Conservation (phyloP, 768 basidiomycete species). For the Mycena sanguinolenta region DNA sequence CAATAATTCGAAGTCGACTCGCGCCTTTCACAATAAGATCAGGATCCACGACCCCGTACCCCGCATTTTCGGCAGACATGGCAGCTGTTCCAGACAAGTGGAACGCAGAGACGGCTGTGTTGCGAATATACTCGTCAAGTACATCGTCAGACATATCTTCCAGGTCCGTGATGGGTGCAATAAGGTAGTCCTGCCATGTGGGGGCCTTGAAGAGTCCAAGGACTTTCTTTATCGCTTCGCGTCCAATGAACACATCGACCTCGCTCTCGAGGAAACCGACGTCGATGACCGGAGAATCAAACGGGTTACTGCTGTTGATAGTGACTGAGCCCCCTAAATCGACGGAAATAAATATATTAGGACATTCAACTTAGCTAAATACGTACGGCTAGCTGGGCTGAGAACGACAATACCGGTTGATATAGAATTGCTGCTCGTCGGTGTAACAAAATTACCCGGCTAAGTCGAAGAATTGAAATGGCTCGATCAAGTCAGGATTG, state of each 20-base stretch:
- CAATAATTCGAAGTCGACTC: constrained; percentile 50
- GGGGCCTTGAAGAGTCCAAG: constrained; percentile 40
- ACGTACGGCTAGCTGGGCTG: constrained; percentile 24
- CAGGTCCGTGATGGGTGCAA: neutral
- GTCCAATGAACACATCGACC: constrained; percentile 38
- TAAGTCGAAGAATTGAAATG: neutral
- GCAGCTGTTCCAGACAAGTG: constrained; percentile 2
- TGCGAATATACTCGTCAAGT: neutral
- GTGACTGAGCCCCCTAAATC: constrained; percentile 41
- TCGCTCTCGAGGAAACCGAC: constrained; percentile 34
- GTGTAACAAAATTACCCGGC: neutral
- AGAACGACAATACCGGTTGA: neutral
- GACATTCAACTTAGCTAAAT: neutral
- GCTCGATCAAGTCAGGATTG: too few relatives aligned
- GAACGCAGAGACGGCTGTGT: neutral
- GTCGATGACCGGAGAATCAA: constrained; percentile 44
- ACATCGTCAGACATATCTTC: neutral
- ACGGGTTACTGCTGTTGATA: constrained; percentile 44
- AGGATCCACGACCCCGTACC: constrained; percentile 38
- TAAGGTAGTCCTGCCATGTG: neutral
- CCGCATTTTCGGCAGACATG: constrained; percentile 9
- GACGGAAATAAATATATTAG: neutral
- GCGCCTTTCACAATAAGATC: constrained; percentile 51
- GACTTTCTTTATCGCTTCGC: constrained; percentile 41
- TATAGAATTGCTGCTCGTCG: neutral